Percentiles rank a stretch among this genome's conserved stretches.
phyloP scores from a whole-genome alignment of 345 rosid genomes.

The Syzygium jambos region DNA sequence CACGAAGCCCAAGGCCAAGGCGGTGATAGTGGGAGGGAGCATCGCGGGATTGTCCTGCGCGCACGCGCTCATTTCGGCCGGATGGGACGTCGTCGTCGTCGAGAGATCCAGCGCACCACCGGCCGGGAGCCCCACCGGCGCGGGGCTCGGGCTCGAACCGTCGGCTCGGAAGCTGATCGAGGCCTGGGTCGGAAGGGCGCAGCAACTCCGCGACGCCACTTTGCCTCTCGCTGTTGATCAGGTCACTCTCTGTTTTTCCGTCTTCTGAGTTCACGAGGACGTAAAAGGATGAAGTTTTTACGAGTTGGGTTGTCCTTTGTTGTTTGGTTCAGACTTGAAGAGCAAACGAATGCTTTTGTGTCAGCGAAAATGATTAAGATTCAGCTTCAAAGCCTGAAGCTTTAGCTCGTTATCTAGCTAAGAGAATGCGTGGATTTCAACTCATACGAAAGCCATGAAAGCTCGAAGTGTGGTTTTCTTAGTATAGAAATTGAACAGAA shows the following conservation, averaged over 20 bases:
- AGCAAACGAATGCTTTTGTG: neutral
- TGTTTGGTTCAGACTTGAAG: neutral
- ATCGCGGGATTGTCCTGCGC: conserved; percentile 21
- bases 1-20: conserved; percentile 3
- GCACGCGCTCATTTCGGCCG: conserved; percentile 12
- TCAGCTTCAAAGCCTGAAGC: neutral
- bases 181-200: conserved; percentile 1
- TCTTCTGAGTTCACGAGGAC: neutral
- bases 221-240: conserved; percentile 7
- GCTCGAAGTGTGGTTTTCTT: neutral
- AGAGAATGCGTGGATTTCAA: neutral
- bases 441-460: neutral
- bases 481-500: neutral
- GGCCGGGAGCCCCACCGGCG: conserved; percentile 15
- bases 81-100: conserved; percentile 13
- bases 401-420: neutral
- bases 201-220: conserved; percentile 4
- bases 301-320: neutral
- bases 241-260: neutral
- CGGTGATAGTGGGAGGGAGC: conserved; percentile 21
- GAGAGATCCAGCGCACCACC: conserved; percentile 13
- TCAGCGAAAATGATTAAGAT: neutral
- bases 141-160: conserved; percentile 17
- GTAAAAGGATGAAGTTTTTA: neutral
- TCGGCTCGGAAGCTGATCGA: conserved; percentile 1